phyloP scores from a whole-genome alignment of 345 rosid species.

The Turritis glabra region DNA sequence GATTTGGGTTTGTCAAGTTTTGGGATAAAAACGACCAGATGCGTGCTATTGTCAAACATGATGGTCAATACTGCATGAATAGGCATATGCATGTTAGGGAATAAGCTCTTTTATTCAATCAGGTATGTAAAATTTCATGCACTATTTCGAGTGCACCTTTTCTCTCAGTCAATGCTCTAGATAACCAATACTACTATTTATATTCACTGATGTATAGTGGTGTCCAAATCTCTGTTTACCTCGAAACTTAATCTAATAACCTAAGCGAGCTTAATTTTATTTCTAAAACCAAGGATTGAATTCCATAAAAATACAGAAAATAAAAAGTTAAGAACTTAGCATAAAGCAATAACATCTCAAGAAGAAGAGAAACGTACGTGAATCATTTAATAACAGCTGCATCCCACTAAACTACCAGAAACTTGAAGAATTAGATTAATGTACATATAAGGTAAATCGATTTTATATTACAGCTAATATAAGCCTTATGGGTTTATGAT shows the following conservation, averaged over 20 bases:
- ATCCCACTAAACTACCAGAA: constrained; percentile 19
- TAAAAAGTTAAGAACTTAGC: neutral
- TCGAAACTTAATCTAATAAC: neutral
- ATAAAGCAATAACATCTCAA: neutral
- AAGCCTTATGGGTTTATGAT: constrained; percentile 28
- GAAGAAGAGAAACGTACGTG: neutral
- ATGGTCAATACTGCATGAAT: too few relatives aligned
- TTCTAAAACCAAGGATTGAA: neutral
- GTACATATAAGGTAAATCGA: constrained; percentile 6
- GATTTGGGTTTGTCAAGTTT: too few relatives aligned
- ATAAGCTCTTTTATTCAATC: too few relatives aligned
- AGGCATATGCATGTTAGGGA: too few relatives aligned
- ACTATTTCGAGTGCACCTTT: too few relatives aligned
- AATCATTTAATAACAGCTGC: neutral
- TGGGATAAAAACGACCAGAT: too few relatives aligned
- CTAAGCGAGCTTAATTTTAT: neutral
- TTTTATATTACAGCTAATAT: constrained; percentile 18
- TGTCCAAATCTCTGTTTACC: neutral
- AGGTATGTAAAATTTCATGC: too few relatives aligned
- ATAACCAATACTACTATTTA: neutral
- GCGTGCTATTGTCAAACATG: too few relatives aligned
- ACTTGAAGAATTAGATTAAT: neutral
- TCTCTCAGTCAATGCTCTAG: too few relatives aligned
- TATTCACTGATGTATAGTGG: neutral
- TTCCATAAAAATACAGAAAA: neutral